phyloP scores from a whole-genome alignment of 176 grass and related monocot species.

The Triticum aestivum region DNA sequence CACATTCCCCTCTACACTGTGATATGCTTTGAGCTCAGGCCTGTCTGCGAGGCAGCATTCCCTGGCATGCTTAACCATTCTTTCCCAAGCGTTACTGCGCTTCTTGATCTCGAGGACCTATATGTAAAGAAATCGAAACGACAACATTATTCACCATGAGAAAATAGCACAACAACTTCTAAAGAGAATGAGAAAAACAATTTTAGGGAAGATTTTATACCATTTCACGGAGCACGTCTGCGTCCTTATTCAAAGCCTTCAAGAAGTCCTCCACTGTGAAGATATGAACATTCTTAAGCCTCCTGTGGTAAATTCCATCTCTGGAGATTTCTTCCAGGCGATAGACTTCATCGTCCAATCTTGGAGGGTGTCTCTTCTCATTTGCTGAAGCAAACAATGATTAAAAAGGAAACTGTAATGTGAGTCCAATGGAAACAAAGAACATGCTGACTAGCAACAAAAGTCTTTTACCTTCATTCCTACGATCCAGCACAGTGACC shows the following conservation, averaged over 20 bases:
- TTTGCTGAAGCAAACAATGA: slow-evolving; percentile 19
- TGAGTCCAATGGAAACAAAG: not conserved
- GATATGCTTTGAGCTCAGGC: slow-evolving; percentile 10
- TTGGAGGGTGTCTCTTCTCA: slow-evolving; percentile 41
- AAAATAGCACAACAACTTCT: not conserved
- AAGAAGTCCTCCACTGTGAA: slow-evolving; percentile 11
- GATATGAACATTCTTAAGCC: not conserved
- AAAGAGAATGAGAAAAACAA: not conserved
- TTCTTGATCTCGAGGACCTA: slow-evolving; percentile 31
- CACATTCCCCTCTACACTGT: not conserved
- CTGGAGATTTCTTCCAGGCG: slow-evolving; percentile 36
- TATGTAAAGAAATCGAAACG: not conserved
- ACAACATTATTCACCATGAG: not conserved
- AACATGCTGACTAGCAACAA: not conserved
- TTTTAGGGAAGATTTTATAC: not conserved
- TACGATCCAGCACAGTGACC: slow-evolving; percentile 25
- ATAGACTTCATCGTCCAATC: slow-evolving; percentile 24
- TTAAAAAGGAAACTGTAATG: not conserved
- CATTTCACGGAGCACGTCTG: not conserved
- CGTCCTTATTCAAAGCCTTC: slow-evolving; percentile 26
- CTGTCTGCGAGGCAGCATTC: slow-evolving; percentile 2
- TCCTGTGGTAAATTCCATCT: slow-evolving; percentile 22
- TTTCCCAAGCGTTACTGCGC: not conserved
- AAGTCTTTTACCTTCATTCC: slow-evolving; percentile 27
- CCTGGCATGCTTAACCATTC: slow-evolving; percentile 39